Conservation (phyloP, 257 asterid genomes). For the Gentiana dahurica region DNA sequence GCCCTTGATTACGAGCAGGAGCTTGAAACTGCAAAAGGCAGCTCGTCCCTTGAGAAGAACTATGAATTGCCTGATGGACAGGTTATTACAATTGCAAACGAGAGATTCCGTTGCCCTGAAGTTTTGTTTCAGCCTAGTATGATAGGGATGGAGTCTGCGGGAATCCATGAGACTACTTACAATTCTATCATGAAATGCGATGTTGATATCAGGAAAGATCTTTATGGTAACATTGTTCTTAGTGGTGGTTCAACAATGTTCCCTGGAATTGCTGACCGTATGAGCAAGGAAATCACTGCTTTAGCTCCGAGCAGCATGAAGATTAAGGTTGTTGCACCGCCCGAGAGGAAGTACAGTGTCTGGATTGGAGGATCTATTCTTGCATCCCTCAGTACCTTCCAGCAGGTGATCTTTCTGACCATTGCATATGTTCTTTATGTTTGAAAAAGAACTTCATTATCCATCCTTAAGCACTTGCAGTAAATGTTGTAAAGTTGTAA, state of each 20-base stretch:
- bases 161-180: slow-evolving; percentile 35
- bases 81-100: slow-evolving; percentile 27
- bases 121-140: slow-evolving; percentile 33
- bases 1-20: slow-evolving; percentile 34
- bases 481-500: too few relatives aligned
- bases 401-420: slow-evolving; percentile 31
- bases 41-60: slow-evolving; percentile 27
- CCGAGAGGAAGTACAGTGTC: slow-evolving; percentile 65
- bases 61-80: slow-evolving; percentile 40
- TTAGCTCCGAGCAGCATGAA: slow-evolving; percentile 63
- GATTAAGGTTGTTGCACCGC: slow-evolving; percentile 63
- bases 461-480: too few relatives aligned
- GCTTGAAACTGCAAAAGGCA: slow-evolving; percentile 22
- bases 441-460: too few relatives aligned
- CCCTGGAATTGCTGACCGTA: slow-evolving; percentile 59
- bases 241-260: slow-evolving; percentile 75
- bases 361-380: slow-evolving; percentile 69
- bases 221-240: slow-evolving; percentile 53
- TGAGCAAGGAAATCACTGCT: slow-evolving; percentile 62
- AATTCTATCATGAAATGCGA: slow-evolving; percentile 48
- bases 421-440: too few relatives aligned
- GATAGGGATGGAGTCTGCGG: slow-evolving; percentile 17
- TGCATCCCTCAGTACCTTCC: slow-evolving; percentile 63
- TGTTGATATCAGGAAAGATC: slow-evolving; percentile 53
- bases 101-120: slow-evolving; percentile 39